These are phyloP conservation scores for sunflower (Helianthus annuus) DNA, from an alignment of 129 eudicot species.

Conservation along the genomic window DNA sequence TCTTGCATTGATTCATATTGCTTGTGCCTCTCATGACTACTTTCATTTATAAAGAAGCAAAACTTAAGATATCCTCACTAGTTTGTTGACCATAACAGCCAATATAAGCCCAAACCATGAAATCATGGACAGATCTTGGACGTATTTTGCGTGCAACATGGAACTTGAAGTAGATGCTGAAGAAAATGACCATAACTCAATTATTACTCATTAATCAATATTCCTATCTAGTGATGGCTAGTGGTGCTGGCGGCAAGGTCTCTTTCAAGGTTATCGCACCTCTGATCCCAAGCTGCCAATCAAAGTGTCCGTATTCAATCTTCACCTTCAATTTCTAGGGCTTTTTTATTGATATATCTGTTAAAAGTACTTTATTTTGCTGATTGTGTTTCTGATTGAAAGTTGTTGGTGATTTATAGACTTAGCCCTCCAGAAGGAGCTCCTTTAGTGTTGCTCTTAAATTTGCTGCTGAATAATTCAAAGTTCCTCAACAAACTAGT, in stretches of 20 bases:
- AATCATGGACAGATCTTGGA: too few relatives aligned
- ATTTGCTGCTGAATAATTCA: constrained; percentile 97
- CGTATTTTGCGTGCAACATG: too few relatives aligned
- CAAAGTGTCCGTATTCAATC: constrained; percentile 66
- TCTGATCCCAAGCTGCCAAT: constrained; percentile 98
- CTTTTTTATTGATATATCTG: neutral
- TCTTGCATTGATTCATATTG: too few relatives aligned
- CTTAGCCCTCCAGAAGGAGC: constrained; percentile 99
- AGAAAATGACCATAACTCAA: too few relatives aligned
- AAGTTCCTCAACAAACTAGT: constrained; percentile 99
- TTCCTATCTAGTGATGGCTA: constrained; percentile 45
- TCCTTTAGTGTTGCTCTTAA: constrained; percentile 95
- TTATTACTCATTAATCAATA: too few relatives aligned
- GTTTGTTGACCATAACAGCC: too few relatives aligned
- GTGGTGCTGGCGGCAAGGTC: constrained; percentile 75
- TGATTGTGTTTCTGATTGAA: neutral
- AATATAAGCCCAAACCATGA: too few relatives aligned
- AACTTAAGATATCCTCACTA: too few relatives aligned
- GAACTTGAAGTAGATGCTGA: too few relatives aligned
- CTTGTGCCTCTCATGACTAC: too few relatives aligned
- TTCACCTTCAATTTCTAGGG: neutral
- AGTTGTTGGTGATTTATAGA: constrained; percentile 30
- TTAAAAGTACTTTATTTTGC: neutral
- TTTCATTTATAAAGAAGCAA: too few relatives aligned
- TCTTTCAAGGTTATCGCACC: constrained; percentile 92